A percentile compares a stretch with the other conserved stretches of the same genome.
phyloP scores from a whole-genome alignment of 202 grass and related monocot genomes.

The Panicum virgatum region DNA sequence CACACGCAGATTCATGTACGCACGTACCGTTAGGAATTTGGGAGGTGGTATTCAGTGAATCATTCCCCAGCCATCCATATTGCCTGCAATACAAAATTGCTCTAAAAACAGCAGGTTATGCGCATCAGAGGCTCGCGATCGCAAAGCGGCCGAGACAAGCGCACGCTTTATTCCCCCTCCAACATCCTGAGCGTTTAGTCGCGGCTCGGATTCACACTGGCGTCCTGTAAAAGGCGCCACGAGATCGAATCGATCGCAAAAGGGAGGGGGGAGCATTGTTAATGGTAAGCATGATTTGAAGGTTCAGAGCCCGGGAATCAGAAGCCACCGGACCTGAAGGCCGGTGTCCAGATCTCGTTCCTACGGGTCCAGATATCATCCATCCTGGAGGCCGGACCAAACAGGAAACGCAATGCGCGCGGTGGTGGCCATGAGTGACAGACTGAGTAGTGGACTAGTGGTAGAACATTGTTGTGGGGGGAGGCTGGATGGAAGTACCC shows the following conservation, averaged over 20 bases:
- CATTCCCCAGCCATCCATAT: constrained; percentile 48
- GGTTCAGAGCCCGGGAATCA: constrained; percentile 41
- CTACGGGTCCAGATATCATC: constrained; percentile 45
- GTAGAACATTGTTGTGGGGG: constrained; percentile 31
- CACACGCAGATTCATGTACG: not conserved
- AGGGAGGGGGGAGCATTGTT: constrained; percentile 27
- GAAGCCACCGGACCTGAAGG: constrained; percentile 23
- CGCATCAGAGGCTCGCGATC: constrained; percentile 3
- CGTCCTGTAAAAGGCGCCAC: constrained; percentile 37
- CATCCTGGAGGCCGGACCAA: not conserved
- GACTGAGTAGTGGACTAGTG: constrained; percentile 5
- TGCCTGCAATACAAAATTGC: constrained; percentile 16
- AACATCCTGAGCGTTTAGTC: constrained; percentile 32
- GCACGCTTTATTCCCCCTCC: constrained; percentile 44
- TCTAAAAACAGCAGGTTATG: not conserved
- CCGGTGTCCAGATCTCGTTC: constrained; percentile 39
- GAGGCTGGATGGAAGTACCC: constrained; percentile 26
- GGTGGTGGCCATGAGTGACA: not conserved
- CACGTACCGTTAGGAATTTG: constrained; percentile 17
- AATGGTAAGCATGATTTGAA: constrained; percentile 32
- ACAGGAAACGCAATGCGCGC: constrained; percentile 14
- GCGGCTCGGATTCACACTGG: constrained; percentile 38
- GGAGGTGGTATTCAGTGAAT: constrained; percentile 36
- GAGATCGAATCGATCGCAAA: constrained; percentile 38
- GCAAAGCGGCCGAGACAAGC: constrained; percentile 40